phyloP scores from a whole-genome alignment of 2,329 filamentous ascomycete species.

The Plenodomus lindquistii region DNA sequence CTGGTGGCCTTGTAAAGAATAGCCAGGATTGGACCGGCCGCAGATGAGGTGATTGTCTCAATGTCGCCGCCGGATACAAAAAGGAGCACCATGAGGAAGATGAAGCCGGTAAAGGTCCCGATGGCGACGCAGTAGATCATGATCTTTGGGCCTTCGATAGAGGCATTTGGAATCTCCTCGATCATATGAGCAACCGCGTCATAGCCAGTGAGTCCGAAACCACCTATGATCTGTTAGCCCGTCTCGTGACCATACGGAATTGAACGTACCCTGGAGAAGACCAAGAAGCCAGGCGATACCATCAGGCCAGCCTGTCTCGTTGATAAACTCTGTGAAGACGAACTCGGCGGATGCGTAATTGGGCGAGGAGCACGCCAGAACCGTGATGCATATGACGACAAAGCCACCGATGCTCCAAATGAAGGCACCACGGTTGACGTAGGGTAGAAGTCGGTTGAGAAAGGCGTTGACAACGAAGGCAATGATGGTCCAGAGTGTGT shows the following conservation, averaged over 20 bases:
- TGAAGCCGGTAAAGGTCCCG: conserved; percentile 64
- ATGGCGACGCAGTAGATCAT: conserved; percentile 69
- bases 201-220: conserved; percentile 59
- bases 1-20: conserved; percentile 66
- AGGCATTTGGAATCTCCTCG: conserved; percentile 62
- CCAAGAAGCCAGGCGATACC: conserved; percentile 61
- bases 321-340: conserved; percentile 70
- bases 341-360: conserved; percentile 66
- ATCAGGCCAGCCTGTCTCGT: conserved; percentile 70
- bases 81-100: conserved; percentile 66
- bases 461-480: conserved; percentile 70
- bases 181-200: conserved; percentile 61
- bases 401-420: conserved; percentile 73
- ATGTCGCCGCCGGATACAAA: conserved; percentile 64
- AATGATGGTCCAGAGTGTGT: conserved; percentile 64
- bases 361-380: conserved; percentile 67
- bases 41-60: conserved; percentile 58
- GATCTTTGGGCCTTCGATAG: conserved; percentile 64
- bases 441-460: conserved; percentile 63
- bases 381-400: conserved; percentile 69
- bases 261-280: conserved; percentile 52
- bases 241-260: too few relatives aligned
- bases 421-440: conserved; percentile 70
- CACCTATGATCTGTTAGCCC: conserved; percentile 15
- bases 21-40: conserved; percentile 62